These are phyloP conservation scores for Penicillium sp. DNA, from an alignment of 2,329 filamentous ascomycete species.

Conservation along the genomic window DNA sequence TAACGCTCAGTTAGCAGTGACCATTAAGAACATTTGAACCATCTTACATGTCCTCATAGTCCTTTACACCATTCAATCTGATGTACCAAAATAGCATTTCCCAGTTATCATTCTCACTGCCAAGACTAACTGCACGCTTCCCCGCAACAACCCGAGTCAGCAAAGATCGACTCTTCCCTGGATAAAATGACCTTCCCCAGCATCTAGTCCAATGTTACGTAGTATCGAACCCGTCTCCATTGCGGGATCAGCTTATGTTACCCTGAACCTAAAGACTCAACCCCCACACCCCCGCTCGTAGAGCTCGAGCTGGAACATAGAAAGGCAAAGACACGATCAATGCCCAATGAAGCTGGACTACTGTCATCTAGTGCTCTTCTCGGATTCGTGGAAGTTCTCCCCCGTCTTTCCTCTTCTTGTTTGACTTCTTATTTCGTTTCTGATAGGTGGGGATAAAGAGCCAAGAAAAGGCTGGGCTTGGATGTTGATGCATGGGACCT, in stretches of 20 bases:
- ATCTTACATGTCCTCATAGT: not conserved
- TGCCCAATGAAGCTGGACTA: not conserved
- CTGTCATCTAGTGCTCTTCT: not conserved
- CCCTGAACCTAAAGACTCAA: conserved; percentile 1
- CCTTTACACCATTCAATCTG: not conserved
- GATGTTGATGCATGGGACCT: not conserved
- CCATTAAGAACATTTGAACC: not conserved
- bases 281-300: conserved; percentile 7
- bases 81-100: not conserved
- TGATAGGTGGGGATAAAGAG: not conserved
- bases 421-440: not conserved
- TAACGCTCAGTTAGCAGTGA: no score
- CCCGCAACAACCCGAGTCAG: conserved; percentile 5
- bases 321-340: not conserved
- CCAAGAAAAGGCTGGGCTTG: not conserved
- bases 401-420: not conserved
- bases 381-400: not conserved
- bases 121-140: conserved; percentile 5
- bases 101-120: not conserved
- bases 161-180: conserved; percentile 3
- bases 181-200: not conserved
- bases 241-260: not conserved
- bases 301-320: not conserved
- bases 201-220: not conserved
- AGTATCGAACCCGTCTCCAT: not conserved